phyloP scores from a whole-genome alignment of 306 rosid species.

The Sphenostylis stenocarpa region DNA sequence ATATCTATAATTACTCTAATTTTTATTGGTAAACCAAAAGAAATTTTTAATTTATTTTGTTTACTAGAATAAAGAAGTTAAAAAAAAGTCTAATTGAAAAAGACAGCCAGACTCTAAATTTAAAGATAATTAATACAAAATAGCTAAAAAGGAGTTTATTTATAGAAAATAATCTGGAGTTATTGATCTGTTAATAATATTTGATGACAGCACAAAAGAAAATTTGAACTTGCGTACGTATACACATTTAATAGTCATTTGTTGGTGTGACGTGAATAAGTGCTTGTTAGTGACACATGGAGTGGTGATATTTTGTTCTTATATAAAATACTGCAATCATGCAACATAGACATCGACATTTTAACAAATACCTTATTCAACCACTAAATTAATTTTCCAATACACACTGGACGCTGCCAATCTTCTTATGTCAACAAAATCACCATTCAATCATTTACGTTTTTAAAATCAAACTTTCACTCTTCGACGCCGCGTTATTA shows the following conservation, averaged over 20 bases:
- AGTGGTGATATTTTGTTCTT: background rate
- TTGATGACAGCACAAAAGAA: too few species aligned
- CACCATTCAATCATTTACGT: background rate
- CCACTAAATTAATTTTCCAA: background rate
- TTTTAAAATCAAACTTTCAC: background rate
- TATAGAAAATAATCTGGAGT: too few species aligned
- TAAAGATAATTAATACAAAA: too few species aligned
- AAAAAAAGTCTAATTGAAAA: too few species aligned
- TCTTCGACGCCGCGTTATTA: background rate
- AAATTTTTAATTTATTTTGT: too few species aligned
- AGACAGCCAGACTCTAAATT: too few species aligned
- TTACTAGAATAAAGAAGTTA: too few species aligned
- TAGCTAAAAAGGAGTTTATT: too few species aligned
- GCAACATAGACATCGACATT: background rate
- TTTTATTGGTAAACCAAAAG: too few species aligned
- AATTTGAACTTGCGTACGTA: background rate
- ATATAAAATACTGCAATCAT: background rate
- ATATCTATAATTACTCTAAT: too few species aligned
- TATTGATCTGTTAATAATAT: too few species aligned
- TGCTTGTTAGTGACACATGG: background rate
- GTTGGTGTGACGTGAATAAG: background rate
- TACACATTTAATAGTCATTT: too few species aligned
- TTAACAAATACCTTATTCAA: background rate
- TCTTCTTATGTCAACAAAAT: background rate
- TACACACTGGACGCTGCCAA: background rate